phyloP scores from a whole-genome alignment of 306 rosid genomes.

The Coriaria nepalensis region DNA sequence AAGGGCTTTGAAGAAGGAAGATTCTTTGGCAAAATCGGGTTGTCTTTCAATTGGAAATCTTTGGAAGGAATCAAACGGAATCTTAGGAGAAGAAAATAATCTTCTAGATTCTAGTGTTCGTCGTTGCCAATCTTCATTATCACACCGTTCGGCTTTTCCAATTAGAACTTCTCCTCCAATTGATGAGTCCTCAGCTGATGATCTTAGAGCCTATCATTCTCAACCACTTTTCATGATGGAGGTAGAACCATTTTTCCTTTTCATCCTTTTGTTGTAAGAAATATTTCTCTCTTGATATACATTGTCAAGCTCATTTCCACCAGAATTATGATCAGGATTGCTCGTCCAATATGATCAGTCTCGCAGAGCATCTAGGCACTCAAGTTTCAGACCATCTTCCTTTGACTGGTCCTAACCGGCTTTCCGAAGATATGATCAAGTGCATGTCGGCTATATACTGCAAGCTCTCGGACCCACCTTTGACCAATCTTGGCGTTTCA shows the following conservation, averaged over 20 bases:
- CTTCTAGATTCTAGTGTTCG: conserved; percentile 53
- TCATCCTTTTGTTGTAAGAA: not conserved
- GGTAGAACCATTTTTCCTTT: conserved; percentile 29
- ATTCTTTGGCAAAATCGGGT: conserved; percentile 30
- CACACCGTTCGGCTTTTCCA: conserved; percentile 39
- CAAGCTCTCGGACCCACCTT: conserved; percentile 79
- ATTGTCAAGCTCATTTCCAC: conserved; percentile 19
- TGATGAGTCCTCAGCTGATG: conserved; percentile 38
- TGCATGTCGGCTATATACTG: conserved; percentile 83
- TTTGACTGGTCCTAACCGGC: conserved; percentile 45
- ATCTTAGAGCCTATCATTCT: conserved; percentile 73
- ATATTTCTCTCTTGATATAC: not conserved
- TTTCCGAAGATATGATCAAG: conserved; percentile 90
- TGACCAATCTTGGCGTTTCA: conserved; percentile 49
- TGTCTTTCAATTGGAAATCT: conserved; percentile 24
- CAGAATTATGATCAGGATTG: conserved; percentile 45
- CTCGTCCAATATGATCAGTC: conserved; percentile 60
- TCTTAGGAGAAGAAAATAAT: conserved; percentile 30
- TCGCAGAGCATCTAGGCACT: conserved; percentile 96
- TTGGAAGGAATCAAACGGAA: conserved; percentile 22
- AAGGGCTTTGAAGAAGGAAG: conserved; percentile 28
- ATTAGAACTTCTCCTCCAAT: conserved; percentile 37
- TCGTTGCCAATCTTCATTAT: conserved; percentile 81
- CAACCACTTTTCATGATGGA: conserved; percentile 89
- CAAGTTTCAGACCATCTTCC: conserved; percentile 67